Evolutionary conservation across 2,329 filamentous ascomycete genomes (phyloP), one percentile per base, ranked within the genome.

Genomic region (Aurifilum marmelostoma): DNA sequence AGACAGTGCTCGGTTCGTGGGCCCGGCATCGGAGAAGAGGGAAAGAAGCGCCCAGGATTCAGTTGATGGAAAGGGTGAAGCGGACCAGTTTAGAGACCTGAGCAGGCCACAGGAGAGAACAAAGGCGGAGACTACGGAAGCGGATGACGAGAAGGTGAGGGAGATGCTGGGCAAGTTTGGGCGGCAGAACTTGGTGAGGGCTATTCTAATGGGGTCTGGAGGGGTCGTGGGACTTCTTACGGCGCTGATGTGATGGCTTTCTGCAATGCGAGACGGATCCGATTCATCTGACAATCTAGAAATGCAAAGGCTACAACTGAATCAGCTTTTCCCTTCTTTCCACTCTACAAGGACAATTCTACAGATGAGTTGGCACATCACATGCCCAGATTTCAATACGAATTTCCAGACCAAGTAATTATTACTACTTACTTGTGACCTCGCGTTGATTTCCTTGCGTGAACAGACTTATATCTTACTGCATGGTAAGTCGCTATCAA

Each of bases 41-140:
- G 21, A 47, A 6, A 21, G 65, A 29, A 67, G 60, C 29, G 65
- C 65, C 7, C 8, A 12, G 27, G 68, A 67, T 4, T 62, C 61
- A 3, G 61, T 69, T 7, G 47, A 63, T 6, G 65, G 65, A 9
- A 27, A 47, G n/a, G 65, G 64, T 0, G 65, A 67, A 27, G 65
- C 41, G 6, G 54, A 27, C 6, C 37, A 69, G 61, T 69, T 43
- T 2, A 27, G 16, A 24, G 68, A 67, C 12, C n/a, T 61, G n/a
- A 69, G 65, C 54, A 65, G 66, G 14, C 68, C 68, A n/a, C 68
- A 67, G 27, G 65, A 32, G 24, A 32, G 65, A n/a, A 69, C 68
- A 2, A 7, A 11, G 2, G 5, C 6, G 7, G 12, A 24, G 2
- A 27, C 67, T 41, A 54, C 68, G 27, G 27, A 16, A 12, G 18